Evolutionary conservation across 208 protist species (phyloP).

Genomic region (Tetramitus jugosus): DNA sequence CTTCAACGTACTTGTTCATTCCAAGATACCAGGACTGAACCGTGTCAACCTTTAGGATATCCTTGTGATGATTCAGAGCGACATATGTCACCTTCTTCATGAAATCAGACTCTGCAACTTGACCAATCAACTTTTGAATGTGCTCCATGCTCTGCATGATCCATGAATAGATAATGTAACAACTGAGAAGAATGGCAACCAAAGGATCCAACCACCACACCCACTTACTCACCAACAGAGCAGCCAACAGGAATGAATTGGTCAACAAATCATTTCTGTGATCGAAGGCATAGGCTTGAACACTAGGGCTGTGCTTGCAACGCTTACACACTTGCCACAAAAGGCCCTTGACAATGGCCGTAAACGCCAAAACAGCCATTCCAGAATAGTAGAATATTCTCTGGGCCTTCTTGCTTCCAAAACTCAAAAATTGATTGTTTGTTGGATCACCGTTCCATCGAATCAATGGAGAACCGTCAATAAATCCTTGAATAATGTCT

Average conservation of each 20-base stretch:
- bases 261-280: constrained; percentile 52
- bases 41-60: constrained; percentile 44
- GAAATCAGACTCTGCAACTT: constrained; percentile 32
- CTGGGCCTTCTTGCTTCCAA: too few relatives aligned
- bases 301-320: not conserved
- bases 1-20: constrained; percentile 37
- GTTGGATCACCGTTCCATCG: not conserved
- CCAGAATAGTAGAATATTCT: not conserved
- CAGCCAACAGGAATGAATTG: constrained; percentile 35
- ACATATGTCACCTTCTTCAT: constrained; percentile 41
- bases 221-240: constrained; percentile 26
- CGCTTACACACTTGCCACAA: not conserved
- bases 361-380: not conserved
- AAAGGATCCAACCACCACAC: constrained; percentile 40
- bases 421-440: not conserved
- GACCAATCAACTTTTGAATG: constrained; percentile 36
- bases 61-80: constrained; percentile 37
- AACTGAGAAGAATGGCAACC: constrained; percentile 35
- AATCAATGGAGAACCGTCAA: not conserved
- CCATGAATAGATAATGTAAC: constrained; percentile 33
- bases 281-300: constrained; percentile 39
- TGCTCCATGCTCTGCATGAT: constrained; percentile 27
- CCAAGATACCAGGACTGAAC: constrained; percentile 42
- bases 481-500: not conserved
- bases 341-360: not conserved